Evolutionary conservation across 1,284 basidiomycete species (phyloP), one percentile per base, ranked within the genome.

Genomic region (Macrocystidia cucumis): DNA sequence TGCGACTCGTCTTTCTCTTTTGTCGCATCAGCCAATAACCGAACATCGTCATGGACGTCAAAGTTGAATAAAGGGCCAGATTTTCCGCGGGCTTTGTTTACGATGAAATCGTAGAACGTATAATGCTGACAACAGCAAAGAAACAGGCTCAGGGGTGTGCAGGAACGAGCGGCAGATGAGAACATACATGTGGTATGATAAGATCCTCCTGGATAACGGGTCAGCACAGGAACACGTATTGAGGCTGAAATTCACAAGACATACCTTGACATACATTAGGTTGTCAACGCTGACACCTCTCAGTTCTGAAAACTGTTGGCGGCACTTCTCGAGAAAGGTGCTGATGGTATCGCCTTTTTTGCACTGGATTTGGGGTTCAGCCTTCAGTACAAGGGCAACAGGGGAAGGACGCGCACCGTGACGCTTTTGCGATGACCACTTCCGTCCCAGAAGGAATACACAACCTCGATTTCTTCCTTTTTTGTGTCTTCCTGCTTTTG

Each of bases 1-100:
- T 98, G 96, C 5, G 90, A 93, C 63, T 98, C 96, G 53, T 99
- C 92, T 62, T 98, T 98, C 60, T 98, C 95, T 42, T 86, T 78
- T 0, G 91, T 90, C 1, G 95, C 95, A 54, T 98, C 96, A 11
- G 89, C 81, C n/a, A 98, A 68, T 44, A 99, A 59, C 3, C 96
- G 87, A 7, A 98, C 87, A 55, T 99, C 95, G 54, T 98, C 95
- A 59, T 98, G 95, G 5, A 98, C 96, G 57, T 99, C 96, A 57
- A 99, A 99, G 60, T 91, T 96, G 69, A 99, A 99, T 35, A 99
- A 62, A 1, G 95, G 95, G 0, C 95, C 96, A 0, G 92, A 97
- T 61, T 98, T 98, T 13, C 96, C 96, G 18, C 96, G 80, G 3
- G 95, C 91, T 63, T 97, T 97, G 72, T 97, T 96, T 47, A 98